Base-by-base conservation (phyloP, 1,284 basidiomycete genomes). In the Tilletia indica region DNA sequence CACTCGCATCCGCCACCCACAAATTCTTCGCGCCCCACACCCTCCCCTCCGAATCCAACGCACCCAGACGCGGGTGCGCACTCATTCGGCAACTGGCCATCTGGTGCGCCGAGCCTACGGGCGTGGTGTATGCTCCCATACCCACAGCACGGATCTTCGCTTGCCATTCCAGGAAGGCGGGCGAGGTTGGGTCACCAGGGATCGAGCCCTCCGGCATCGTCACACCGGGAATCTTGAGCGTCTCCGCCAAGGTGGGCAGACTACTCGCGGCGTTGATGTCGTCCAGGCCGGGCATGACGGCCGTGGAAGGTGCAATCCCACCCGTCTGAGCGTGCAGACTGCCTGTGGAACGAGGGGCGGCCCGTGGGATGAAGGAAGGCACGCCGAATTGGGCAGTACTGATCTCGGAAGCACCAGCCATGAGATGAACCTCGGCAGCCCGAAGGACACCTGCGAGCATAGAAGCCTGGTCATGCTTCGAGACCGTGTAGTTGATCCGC, bases 1-100 rank as follows among this genome's bases (percentile, higher is more conserved):
- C 78, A 47, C 81, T 83, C 38, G 86, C 86, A 68, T 87, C 86
- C 5, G 86, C 86, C 38, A 86, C 81, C 78, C 85, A 87, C n/a
- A 87, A 80, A n/a, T 83, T 81, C 42, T 83, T 76, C 4, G 83
- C 80, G 3, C 86, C 86, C 79, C 85, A 86, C 0, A 87, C 85
- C 21, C 81, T 77, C 5, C 86, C 86, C 49, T 84, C 75, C 9
- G 85, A 82, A 72, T 86, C 85, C 64, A 85, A 82, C 0, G 85
- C 86, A 25, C 82, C 81, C 11, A 75, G 73, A 19, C 76, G 75
- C 6, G 86, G 81, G 31, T 79, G 76, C 2, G 76, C 74, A 4
- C 84, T 82, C 85, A 87, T 86, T 49, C 80, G 80, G 77, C 81
- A 85, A 19, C 82, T 85, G 2, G 83, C 85, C 86, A 87, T 87